Evolutionary conservation across 176 grass and related monocot species (phyloP), one percentile per base, ranked within the genome.

Genomic region (Miscanthus lutarioriparius): DNA sequence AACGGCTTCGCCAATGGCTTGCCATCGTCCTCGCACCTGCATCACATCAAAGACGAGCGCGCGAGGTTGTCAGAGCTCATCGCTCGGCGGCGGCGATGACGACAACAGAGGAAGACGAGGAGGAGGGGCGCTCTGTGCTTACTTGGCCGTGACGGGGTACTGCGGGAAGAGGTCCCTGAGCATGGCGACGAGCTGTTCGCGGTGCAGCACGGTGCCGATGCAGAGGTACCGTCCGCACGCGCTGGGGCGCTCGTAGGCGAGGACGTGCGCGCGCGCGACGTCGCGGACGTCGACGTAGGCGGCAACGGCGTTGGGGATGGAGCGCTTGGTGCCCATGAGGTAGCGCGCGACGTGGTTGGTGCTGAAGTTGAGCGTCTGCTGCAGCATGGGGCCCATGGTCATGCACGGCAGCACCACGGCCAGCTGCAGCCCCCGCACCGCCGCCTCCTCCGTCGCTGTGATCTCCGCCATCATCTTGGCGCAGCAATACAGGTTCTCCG

Each of bases 401-500:
- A 86, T 6, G 10, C 80, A 54, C 0, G 90, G 90, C 40, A 92
- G 40, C 51, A 94, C 88, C 12, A 91, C 89, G 5, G 66, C 39
- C 11, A 94, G 78, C 78, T 91, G n/a, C 28, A 94, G 20, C 0
- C 89, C 82, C 28, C 85, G 41, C 79, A 10, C 45, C 0, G 70
- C 41, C 1, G 89, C 89, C 70, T 77, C 75, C 79, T 78, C 73
- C 27, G 81, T 80, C 33, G 89, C 89, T 1, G 86, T 77, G 2
- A 70, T 64, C 88, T 94, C 86, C 2, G 84, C 91, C 45, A 64
- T 80, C 81, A 82, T 93, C 81, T 93, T 93, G 3, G 88, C 84
- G 6, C 80, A 88, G 51, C 89, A 91, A 14, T 94, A 91, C 2
- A 84, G 27, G 48, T 93, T 94, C 88, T 93, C 76, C 39, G 88